These are phyloP conservation scores for Kurtzmaniella quercitrusa DNA, from an alignment of 1,139 yeast genomes.

Conservation along the genomic window DNA sequence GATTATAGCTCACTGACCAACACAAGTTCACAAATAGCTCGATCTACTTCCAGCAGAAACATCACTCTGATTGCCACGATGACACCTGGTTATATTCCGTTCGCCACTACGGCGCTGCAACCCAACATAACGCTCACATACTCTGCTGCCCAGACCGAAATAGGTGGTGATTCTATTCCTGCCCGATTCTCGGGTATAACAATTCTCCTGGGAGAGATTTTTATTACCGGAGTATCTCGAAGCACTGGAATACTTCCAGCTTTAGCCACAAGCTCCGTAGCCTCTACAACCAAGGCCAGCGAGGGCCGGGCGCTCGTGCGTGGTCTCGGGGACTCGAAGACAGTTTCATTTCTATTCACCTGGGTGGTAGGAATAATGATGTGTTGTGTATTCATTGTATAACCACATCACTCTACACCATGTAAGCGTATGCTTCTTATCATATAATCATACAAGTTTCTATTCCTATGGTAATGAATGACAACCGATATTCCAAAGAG, in stretches of 20 bases:
- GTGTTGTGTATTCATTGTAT: background rate
- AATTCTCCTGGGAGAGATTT: slow-evolving; percentile 30
- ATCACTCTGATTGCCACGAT: slow-evolving; percentile 23
- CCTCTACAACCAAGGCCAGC: background rate
- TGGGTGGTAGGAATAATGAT: background rate
- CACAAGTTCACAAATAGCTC: background rate
- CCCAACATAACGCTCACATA: slow-evolving; percentile 19
- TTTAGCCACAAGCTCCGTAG: slow-evolving; percentile 1
- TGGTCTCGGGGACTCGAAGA: background rate
- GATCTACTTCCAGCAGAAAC: background rate
- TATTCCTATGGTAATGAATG: no score
- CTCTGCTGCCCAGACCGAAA: slow-evolving; percentile 10
- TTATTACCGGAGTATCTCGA: slow-evolving; percentile 10
- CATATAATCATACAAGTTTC: no score
- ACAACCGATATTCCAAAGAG: no score
- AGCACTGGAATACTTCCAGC: slow-evolving; percentile 3
- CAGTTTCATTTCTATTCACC: background rate
- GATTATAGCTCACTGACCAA: slow-evolving; percentile 5
- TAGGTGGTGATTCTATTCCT: slow-evolving; percentile 23
- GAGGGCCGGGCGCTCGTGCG: background rate
- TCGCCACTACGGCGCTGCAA: slow-evolving; percentile 23
- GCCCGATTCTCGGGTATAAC: slow-evolving; percentile 32
- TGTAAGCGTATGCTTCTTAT: no score
- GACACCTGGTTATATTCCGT: slow-evolving; percentile 32
- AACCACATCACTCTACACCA: no score